Percentiles rank a stretch among this genome's conserved stretches.
phyloP scores from a whole-genome alignment of 768 basidiomycete species.

The Leucocoprinus sp. region DNA sequence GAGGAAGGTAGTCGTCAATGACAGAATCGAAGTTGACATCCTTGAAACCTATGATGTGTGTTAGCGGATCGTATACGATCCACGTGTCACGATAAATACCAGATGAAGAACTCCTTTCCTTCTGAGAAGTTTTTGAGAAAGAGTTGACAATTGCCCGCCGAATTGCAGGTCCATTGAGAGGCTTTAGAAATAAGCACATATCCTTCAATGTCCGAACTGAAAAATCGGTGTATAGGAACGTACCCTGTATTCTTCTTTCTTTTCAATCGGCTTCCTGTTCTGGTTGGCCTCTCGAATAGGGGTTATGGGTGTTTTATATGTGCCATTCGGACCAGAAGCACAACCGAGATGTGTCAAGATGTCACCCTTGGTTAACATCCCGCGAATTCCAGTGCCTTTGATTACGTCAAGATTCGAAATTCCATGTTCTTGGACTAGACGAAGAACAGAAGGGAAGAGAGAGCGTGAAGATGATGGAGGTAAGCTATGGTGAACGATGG shows the following conservation, averaged over 20 bases:
- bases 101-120: conserved; percentile 36
- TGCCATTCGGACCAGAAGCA: conserved; percentile 70
- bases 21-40: conserved; percentile 64
- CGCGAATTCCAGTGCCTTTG: conserved; percentile 82
- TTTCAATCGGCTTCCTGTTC: conserved; percentile 26
- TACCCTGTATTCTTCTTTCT: conserved; percentile 27
- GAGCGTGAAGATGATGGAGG: conserved; percentile 52
- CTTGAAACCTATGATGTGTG: conserved; percentile 26
- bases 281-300: conserved; percentile 26
- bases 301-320: conserved; percentile 45
- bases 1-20: conserved; percentile 63
- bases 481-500: conserved; percentile 21
- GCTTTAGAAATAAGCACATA: conserved; percentile 15
- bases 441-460: conserved; percentile 85
- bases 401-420: conserved; percentile 58
- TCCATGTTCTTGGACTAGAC: conserved; percentile 62
- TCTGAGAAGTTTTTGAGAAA: conserved; percentile 46
- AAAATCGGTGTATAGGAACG: background rate
- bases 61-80: background rate
- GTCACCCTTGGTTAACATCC: conserved; percentile 96
- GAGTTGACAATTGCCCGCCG: conserved; percentile 58
- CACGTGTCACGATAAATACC: conserved; percentile 22
- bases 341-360: conserved; percentile 81
- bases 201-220: background rate
- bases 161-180: conserved; percentile 57